Conservation (phyloP, 495 filamentous ascomycete species). For the Hapsidospora chrysogenum region DNA sequence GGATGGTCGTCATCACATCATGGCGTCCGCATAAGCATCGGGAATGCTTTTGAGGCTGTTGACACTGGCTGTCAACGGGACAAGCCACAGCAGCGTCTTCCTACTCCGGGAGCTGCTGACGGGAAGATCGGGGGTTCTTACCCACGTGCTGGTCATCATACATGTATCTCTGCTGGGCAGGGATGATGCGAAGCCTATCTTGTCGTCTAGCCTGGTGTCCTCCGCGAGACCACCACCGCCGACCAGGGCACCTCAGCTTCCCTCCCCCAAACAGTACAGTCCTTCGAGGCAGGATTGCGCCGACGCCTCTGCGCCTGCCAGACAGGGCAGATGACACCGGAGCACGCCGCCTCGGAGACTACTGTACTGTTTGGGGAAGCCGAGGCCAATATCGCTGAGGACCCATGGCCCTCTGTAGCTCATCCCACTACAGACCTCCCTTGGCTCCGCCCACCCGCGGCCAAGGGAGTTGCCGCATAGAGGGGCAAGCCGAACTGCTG, state of each 20-base stretch:
- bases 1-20: neutral
- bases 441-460: no score
- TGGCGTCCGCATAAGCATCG: neutral
- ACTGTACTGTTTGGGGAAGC: no score
- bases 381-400: no score
- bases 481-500: no score
- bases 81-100: neutral
- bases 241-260: neutral
- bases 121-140: neutral
- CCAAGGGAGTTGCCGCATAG: no score
- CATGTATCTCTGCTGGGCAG: neutral
- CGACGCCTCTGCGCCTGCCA: no score
- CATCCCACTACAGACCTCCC: neutral
- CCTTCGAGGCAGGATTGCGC: no score
- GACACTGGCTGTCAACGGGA: neutral
- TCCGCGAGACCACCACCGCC: no score
- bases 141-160: neutral
- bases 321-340: no score
- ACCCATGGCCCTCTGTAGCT: neutral
- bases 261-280: no score
- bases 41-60: neutral
- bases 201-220: neutral
- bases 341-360: no score
- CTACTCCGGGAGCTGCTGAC: neutral
- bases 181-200: neutral